phyloP scores from a whole-genome alignment of 1,139 yeast species.

The Hemisphaericaspora xylofermentans region DNA sequence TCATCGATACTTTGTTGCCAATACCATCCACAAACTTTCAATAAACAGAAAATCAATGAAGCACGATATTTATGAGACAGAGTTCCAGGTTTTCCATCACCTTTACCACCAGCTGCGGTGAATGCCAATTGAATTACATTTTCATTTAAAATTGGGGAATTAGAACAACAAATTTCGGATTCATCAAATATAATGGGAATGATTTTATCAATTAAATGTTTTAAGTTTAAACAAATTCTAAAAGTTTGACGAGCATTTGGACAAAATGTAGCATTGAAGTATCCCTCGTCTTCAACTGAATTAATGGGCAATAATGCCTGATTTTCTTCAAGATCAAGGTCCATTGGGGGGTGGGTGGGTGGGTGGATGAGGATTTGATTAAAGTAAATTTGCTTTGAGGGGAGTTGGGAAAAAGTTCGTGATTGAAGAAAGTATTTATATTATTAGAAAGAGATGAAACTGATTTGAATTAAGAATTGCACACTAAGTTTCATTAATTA shows the following conservation, averaged over 20 bases:
- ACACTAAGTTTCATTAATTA: too few relatives aligned
- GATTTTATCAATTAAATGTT: constrained; percentile 66
- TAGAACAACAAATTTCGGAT: constrained; percentile 51
- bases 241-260: constrained; percentile 72
- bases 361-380: not conserved
- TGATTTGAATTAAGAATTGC: too few relatives aligned
- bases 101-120: constrained; percentile 81
- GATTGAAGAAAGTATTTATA: too few relatives aligned
- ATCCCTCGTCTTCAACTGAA: constrained; percentile 6
- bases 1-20: constrained; percentile 58
- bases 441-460: too few relatives aligned
- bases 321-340: constrained; percentile 14
- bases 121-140: constrained; percentile 59
- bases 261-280: constrained; percentile 19
- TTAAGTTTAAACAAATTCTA: constrained; percentile 72
- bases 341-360: not conserved
- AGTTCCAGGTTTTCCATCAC: constrained; percentile 56
- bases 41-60: constrained; percentile 62
- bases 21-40: constrained; percentile 82
- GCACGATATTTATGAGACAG: constrained; percentile 66
- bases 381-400: not conserved
- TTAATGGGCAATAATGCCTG: constrained; percentile 13
- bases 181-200: constrained; percentile 63
- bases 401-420: not conserved
- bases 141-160: constrained; percentile 61